Evolutionary conservation across 345 rosid species (phyloP).

Genomic region (Salix caprea): DNA sequence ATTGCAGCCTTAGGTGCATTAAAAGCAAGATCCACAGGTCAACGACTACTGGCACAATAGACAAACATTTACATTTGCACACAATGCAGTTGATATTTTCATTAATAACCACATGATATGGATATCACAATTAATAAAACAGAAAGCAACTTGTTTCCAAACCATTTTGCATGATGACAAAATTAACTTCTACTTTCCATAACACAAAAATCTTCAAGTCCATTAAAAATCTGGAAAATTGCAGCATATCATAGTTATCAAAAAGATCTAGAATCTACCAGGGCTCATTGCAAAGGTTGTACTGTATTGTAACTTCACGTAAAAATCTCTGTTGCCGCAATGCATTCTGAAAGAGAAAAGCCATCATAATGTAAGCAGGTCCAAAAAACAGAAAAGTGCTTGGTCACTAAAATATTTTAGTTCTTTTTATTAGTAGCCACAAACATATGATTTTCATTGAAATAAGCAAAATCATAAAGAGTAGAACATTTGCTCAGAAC

Average conservation of each 20-base stretch:
- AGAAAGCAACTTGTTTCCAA: background rate
- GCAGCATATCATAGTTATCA: constrained; percentile 1
- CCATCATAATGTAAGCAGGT: constrained; percentile 4
- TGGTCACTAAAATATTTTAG: background rate
- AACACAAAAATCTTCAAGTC: background rate
- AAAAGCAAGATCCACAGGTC: background rate
- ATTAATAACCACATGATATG: background rate
- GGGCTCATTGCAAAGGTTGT: constrained; percentile 99
- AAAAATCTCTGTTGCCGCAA: constrained; percentile 94
- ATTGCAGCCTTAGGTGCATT: background rate
- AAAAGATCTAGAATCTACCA: constrained; percentile 48
- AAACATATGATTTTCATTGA: background rate
- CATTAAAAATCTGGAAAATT: background rate
- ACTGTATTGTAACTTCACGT: constrained; percentile 96
- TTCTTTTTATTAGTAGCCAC: background rate
- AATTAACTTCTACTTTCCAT: background rate
- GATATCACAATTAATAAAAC: background rate
- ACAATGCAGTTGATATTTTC: background rate
- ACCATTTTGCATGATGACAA: background rate
- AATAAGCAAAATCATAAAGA: background rate
- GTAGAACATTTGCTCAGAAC: background rate
- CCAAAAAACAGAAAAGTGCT: background rate
- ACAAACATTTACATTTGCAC: background rate
- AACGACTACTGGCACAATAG: background rate
- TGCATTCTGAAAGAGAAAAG: constrained; percentile 64